A percentile compares a stretch with the other conserved stretches of the same genome.
Evolutionary conservation across 352 stramenopile species (phyloP).

Genomic region (Globisporangium paddicum): DNA sequence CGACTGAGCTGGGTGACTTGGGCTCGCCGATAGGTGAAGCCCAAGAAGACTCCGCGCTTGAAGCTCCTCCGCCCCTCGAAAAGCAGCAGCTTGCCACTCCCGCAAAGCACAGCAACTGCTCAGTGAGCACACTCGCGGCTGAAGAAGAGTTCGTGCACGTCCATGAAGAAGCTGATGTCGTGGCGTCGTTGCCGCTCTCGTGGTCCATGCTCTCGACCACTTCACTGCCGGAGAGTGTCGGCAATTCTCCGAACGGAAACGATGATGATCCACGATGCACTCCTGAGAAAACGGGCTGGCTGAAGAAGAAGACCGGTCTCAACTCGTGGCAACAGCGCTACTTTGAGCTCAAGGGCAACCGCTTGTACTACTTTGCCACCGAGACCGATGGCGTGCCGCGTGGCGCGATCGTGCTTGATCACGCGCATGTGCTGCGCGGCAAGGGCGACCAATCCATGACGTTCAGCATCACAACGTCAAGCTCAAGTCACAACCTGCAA

Average conservation of each 20-base stretch:
- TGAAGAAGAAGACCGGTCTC: constrained; percentile 79
- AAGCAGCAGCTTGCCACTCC: not conserved
- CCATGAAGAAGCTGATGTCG: constrained; percentile 25
- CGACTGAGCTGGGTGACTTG: not conserved
- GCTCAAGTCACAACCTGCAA: constrained; percentile 44
- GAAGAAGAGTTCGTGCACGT: constrained; percentile 16
- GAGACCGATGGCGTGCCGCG: constrained; percentile 68
- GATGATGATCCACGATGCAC: constrained; percentile 24
- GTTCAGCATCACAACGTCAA: constrained; percentile 70
- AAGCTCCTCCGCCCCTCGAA: not conserved
- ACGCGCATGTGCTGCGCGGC: constrained; percentile 58
- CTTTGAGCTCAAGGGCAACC: constrained; percentile 80
- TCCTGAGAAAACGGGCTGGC: constrained; percentile 68
- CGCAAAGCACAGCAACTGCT: constrained; percentile 13
- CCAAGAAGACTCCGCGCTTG: not conserved
- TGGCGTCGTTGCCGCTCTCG: constrained; percentile 41
- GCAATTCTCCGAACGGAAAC: constrained; percentile 18
- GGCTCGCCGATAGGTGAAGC: not conserved
- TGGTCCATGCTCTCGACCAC: constrained; percentile 65
- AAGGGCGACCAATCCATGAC: constrained; percentile 55
- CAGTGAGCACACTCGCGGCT: constrained; percentile 15
- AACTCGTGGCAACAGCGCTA: constrained; percentile 75
- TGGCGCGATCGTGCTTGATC: constrained; percentile 65
- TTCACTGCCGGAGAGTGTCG: constrained; percentile 27
- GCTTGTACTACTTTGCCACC: constrained; percentile 73